These are phyloP conservation scores for Aspergillus arachidicola DNA, from an alignment of 2,329 filamentous ascomycete species.

Conservation along the genomic window DNA sequence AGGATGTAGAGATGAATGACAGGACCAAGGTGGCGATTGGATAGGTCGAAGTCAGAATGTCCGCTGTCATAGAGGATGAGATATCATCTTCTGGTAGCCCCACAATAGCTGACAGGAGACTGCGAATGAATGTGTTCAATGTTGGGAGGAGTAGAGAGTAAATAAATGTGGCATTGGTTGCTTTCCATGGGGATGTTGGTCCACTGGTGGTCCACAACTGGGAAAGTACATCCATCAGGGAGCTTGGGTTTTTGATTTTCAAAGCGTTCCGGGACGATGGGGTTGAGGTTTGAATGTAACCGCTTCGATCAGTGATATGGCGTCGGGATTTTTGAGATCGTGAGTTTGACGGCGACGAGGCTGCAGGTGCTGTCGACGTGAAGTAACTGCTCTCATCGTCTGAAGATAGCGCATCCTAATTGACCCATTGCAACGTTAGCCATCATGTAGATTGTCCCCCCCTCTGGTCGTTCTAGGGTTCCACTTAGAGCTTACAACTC, in stretches of 20 bases:
- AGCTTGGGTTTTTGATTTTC: constrained; percentile 72
- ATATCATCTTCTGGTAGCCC: constrained; percentile 80
- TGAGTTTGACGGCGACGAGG: constrained; percentile 45
- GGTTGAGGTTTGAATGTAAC: constrained; percentile 46
- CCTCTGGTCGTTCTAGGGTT: neutral
- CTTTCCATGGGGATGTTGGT: constrained; percentile 91
- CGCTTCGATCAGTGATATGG: constrained; percentile 50
- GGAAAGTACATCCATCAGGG: constrained; percentile 81
- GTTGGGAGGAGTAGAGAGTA: constrained; percentile 85
- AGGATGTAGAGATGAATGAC: constrained; percentile 63
- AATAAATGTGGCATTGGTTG: constrained; percentile 87
- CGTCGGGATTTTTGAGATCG: constrained; percentile 41
- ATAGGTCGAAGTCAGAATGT: constrained; percentile 79
- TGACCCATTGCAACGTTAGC: neutral
- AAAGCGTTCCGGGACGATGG: constrained; percentile 61
- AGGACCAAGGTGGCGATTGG: constrained; percentile 81
- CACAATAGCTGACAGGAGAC: constrained; percentile 84
- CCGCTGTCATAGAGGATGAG: constrained; percentile 58
- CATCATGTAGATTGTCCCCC: neutral
- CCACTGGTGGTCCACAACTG: constrained; percentile 90
- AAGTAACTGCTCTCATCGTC: constrained; percentile 87
- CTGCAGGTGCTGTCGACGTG: constrained; percentile 59
- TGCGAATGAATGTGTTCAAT: constrained; percentile 88
- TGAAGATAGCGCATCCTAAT: constrained; percentile 48
- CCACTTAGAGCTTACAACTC: neutral